A percentile compares a stretch with the other conserved stretches of the same genome.
phyloP scores from a whole-genome alignment of 2,329 filamentous ascomycete genomes.

The Talaromyces sp. region DNA sequence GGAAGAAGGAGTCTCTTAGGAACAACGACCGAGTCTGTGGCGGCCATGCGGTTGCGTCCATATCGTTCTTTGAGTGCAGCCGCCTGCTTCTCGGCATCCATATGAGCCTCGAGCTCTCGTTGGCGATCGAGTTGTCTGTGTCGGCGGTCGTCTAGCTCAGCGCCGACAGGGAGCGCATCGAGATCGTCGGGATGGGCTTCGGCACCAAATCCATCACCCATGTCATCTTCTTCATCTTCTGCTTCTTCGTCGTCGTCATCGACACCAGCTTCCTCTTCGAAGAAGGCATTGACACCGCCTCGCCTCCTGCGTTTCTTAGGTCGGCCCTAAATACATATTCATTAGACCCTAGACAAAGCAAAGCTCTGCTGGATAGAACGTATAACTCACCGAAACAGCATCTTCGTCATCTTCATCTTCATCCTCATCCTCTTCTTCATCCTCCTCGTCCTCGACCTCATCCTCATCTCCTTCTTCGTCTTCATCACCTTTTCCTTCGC shows the following conservation, averaged over 20 bases:
- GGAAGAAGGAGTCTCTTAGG: conserved; percentile 85
- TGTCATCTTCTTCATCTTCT: conserved; percentile 85
- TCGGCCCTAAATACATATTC: conserved; percentile 52
- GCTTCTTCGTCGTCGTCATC: conserved; percentile 87
- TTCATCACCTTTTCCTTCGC: conserved; percentile 37
- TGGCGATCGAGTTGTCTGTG: conserved; percentile 93
- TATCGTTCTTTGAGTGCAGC: conserved; percentile 85
- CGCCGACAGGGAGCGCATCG: conserved; percentile 69
- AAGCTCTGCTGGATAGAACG: not conserved
- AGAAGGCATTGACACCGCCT: conserved; percentile 69
- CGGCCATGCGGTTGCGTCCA: conserved; percentile 69
- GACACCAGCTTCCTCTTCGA: conserved; percentile 97
- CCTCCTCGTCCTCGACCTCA: conserved; percentile 61
- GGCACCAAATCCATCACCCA: conserved; percentile 76
- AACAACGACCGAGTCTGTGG: conserved; percentile 70
- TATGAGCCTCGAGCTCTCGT: conserved; percentile 79
- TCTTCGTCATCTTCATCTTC: conserved; percentile 57
- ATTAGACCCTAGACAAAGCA: conserved; percentile 5
- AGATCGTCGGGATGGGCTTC: conserved; percentile 90
- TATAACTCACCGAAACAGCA: conserved; percentile 51
- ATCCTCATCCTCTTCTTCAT: conserved; percentile 49
- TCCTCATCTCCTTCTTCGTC: conserved; percentile 50
- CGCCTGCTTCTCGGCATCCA: conserved; percentile 92
- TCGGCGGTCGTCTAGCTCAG: conserved; percentile 82
- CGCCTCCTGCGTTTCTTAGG: conserved; percentile 77